Percentiles rank a stretch among this genome's conserved stretches.
phyloP scores from a whole-genome alignment of 2,329 filamentous ascomycete genomes.

The Chrysoporthe cubensis region DNA sequence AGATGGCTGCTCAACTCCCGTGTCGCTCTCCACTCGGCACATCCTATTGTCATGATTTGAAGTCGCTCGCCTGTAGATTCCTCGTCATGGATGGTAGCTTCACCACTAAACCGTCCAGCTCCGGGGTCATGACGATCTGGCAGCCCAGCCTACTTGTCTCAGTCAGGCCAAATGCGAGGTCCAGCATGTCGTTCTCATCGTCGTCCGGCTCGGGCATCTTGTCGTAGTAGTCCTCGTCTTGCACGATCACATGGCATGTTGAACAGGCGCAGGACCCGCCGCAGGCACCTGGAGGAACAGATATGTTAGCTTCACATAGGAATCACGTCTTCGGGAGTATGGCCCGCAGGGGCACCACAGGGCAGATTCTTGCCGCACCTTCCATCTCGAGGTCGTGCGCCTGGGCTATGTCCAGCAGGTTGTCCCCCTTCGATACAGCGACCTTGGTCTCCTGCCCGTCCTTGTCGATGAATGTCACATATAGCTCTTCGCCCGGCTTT shows the following conservation, averaged over 20 bases:
- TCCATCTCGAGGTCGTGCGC: slow-evolving; percentile 98
- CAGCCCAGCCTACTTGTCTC: slow-evolving; percentile 85
- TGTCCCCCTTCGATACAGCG: slow-evolving; percentile 83
- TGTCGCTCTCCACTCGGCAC: background rate
- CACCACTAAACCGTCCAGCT: slow-evolving; percentile 84
- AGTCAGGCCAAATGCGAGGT: slow-evolving; percentile 86
- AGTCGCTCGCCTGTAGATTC: slow-evolving; percentile 95
- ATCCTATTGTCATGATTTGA: slow-evolving; percentile 47
- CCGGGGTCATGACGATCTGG: slow-evolving; percentile 89
- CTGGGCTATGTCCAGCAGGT: slow-evolving; percentile 93
- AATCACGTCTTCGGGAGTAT: background rate
- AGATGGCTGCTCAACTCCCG: background rate
- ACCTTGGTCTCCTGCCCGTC: slow-evolving; percentile 77
- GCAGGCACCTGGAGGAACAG: slow-evolving; percentile 64
- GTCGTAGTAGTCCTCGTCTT: slow-evolving; percentile 74
- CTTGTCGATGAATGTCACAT: slow-evolving; percentile 93
- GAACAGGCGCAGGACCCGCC: slow-evolving; percentile 93
- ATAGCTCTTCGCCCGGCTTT: slow-evolving; percentile 90
- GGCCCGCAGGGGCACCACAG: background rate
- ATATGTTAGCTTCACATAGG: background rate
- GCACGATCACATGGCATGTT: slow-evolving; percentile 88
- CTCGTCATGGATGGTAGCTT: slow-evolving; percentile 90
- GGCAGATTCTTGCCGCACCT: slow-evolving; percentile 49
- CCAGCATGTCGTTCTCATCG: slow-evolving; percentile 85
- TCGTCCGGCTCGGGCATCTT: slow-evolving; percentile 74